phyloP scores from a whole-genome alignment of 2,329 filamentous ascomycete genomes.

The Kalaharituber pfeilii region DNA sequence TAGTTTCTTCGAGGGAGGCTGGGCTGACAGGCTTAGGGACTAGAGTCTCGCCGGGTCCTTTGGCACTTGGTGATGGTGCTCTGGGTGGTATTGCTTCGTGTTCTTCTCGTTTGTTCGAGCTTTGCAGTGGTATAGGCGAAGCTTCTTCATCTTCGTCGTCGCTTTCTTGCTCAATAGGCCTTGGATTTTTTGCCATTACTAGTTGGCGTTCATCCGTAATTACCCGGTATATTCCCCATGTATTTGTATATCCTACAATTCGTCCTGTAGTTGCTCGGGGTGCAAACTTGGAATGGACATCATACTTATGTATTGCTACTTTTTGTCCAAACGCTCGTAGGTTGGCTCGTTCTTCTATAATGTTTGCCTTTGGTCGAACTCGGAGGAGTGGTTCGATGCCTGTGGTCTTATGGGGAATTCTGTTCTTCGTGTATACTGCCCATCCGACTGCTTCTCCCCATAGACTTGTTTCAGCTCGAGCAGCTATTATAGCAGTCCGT shows the following conservation, averaged over 20 bases:
- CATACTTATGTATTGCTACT: not conserved
- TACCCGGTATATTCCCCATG: not conserved
- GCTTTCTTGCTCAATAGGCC: not conserved
- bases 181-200: not conserved
- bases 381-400: not conserved
- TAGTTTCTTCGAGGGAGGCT: not conserved
- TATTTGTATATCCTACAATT: not conserved
- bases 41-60: not conserved
- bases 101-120: not conserved
- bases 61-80: not conserved
- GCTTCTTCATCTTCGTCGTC: too few relatives aligned
- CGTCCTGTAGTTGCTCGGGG: not conserved
- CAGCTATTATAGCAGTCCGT: not conserved
- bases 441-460: not conserved
- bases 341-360: not conserved
- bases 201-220: too few relatives aligned
- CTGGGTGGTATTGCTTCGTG: not conserved
- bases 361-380: too few relatives aligned
- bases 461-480: not conserved
- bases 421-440: not conserved
- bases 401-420: not conserved
- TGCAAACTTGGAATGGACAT: not conserved
- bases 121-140: too few relatives aligned
- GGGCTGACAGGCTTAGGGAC: not conserved
- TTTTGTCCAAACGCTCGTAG: not conserved